Base-by-base conservation (phyloP, 2,329 filamentous ascomycete species). In the Penicillium sp. region DNA sequence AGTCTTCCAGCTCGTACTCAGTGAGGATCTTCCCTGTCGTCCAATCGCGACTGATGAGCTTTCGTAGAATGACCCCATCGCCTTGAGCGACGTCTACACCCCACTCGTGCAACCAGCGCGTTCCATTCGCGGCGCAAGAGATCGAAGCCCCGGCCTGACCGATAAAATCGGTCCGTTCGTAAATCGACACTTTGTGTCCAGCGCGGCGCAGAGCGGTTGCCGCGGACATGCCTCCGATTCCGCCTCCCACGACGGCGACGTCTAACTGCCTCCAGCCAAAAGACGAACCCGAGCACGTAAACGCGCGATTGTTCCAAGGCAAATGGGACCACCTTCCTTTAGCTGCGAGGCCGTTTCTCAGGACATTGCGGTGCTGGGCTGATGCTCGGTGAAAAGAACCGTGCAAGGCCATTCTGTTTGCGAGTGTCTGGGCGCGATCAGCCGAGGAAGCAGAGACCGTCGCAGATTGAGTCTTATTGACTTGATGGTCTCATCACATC, bases 21-120 rank as follows among this genome's bases (percentile, higher is more conserved):
- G 77, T 85, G 27, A 82, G 75, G 0, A 80, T 77, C 65, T 85
- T 78, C 1, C 84, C 84, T 1, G 82, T 86, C 61, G 79, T 77
- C 83, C 83, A 86, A 66, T 86, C 82, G 4, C 80, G 77, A 62
- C 82, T 84, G 69, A 87, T 86, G 43, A 87, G 74, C 58, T 82
- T 82, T 65, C 74, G 74, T 41, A 87, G 67, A 1, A 86, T 70
- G 2, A 87, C 83, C 0, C 82, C 82, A 49, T 84, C 78, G 9
- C 83, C 84, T 57, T 80, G 80, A 9, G 69, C 69, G 1, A 86
- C 72, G 56, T 86, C 79, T 1, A 86, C 81, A 0, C 71, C 72
- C 84, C 84, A 87, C 62, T 84, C 81, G 52, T 84, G 77, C 4
- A 87, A 69, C 83, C 83, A 87, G 42, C 81, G 74, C 1, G 83